A percentile compares a stretch with the other conserved stretches of the same genome.
Conservation (phyloP, 805 yeast genomes). For the Aciculoconidium aculeatum region DNA sequence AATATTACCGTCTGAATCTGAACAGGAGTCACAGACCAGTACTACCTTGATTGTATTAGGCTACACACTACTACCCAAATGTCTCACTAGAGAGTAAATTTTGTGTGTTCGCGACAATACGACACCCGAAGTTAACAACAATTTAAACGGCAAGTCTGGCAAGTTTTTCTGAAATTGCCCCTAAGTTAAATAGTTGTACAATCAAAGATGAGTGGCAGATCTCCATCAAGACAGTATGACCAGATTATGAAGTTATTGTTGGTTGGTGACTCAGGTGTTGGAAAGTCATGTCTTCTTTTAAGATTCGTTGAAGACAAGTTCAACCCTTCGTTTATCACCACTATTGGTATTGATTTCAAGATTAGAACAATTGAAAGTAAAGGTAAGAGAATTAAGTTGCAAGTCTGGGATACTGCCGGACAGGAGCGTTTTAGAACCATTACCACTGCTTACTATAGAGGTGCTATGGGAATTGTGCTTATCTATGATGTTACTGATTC, state of each 20-base stretch:
- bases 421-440: slow-evolving; percentile 93
- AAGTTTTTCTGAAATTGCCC: too few relatives aligned
- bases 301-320: slow-evolving; percentile 96
- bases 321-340: slow-evolving; percentile 93
- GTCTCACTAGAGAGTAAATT: too few relatives aligned
- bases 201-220: slow-evolving; percentile 48
- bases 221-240: slow-evolving; percentile 72
- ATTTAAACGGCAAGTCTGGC: too few relatives aligned
- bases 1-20: too few relatives aligned
- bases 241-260: slow-evolving; percentile 86
- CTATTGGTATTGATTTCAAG: slow-evolving; percentile 97
- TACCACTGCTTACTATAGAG: slow-evolving; percentile 88
- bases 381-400: slow-evolving; percentile 88
- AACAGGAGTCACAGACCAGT: too few relatives aligned
- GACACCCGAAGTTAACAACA: too few relatives aligned
- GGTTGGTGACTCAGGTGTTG: slow-evolving; percentile 90
- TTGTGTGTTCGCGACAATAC: too few relatives aligned
- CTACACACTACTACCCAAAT: too few relatives aligned
- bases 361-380: slow-evolving; percentile 92
- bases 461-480: slow-evolving; percentile 81
- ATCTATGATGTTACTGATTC: slow-evolving; percentile 85
- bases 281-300: slow-evolving; percentile 82
- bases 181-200: too few relatives aligned
- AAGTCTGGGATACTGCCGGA: slow-evolving; percentile 98
- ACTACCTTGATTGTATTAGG: too few relatives aligned